These are phyloP conservation scores for Yamadazyma sp. DNA, from an alignment of 1,139 yeast species.

Conservation along the genomic window DNA sequence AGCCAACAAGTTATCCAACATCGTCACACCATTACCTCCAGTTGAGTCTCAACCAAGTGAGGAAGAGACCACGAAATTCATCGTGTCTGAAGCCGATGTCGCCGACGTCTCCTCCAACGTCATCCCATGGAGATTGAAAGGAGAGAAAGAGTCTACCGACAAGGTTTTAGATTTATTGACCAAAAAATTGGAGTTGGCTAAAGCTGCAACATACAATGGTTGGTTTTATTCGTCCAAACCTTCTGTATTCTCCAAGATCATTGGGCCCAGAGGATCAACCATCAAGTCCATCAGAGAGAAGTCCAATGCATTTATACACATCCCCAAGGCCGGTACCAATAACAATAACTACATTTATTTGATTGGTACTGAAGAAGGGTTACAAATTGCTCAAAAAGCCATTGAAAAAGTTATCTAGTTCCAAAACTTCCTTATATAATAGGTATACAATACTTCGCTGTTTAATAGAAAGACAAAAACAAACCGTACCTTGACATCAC, in stretches of 20 bases:
- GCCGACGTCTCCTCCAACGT: constrained; percentile 23
- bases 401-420: constrained; percentile 19
- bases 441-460: no score
- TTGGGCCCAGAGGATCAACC: constrained; percentile 78
- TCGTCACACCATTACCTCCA: constrained; percentile 48
- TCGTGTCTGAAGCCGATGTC: constrained; percentile 29
- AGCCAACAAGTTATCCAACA: constrained; percentile 52
- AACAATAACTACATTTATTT: constrained; percentile 28
- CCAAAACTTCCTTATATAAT: no score
- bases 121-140: constrained; percentile 70
- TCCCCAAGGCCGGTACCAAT: constrained; percentile 62
- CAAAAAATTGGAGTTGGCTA: constrained; percentile 34
- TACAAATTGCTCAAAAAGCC: constrained; percentile 27
- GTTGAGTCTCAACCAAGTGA: constrained; percentile 49
- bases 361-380: constrained; percentile 33
- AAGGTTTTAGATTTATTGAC: constrained; percentile 39
- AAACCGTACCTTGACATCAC: no score
- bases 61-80: constrained; percentile 43
- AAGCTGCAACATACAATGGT: constrained; percentile 31
- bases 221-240: constrained; percentile 42
- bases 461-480: no score
- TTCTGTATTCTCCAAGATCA: constrained; percentile 51
- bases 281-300: constrained; percentile 62
- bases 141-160: constrained; percentile 40
- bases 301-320: constrained; percentile 58